These are phyloP conservation scores for Clarireedia paspali DNA, from an alignment of 2,329 filamentous ascomycete species.

Conservation along the genomic window DNA sequence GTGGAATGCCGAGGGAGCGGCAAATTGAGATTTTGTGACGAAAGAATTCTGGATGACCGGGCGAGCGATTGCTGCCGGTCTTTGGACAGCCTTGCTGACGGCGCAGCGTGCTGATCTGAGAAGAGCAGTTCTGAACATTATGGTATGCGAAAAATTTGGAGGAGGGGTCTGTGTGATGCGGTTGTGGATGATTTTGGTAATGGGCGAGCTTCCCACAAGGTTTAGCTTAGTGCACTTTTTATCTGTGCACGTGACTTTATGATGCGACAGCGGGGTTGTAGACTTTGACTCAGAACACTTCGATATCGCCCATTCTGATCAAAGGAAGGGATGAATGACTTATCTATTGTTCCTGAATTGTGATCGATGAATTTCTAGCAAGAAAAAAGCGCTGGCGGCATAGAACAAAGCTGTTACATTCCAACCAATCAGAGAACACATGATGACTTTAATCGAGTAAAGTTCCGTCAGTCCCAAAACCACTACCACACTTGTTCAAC, in stretches of 20 bases:
- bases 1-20: conserved; percentile 59
- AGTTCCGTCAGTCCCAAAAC: conserved; percentile 12
- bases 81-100: conserved; percentile 42
- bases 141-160: conserved; percentile 30
- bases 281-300: background rate
- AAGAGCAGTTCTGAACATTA: conserved; percentile 85
- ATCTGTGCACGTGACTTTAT: background rate
- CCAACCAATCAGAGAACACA: conserved; percentile 5
- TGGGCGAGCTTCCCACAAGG: conserved; percentile 5
- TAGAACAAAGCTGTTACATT: conserved; percentile 1
- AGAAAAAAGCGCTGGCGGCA: conserved; percentile 1
- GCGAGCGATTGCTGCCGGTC: conserved; percentile 47
- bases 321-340: background rate
- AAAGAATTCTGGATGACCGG: conserved; percentile 51
- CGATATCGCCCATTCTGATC: background rate
- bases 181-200: conserved; percentile 1
- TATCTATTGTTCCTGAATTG: background rate
- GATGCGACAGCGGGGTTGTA: background rate
- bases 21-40: conserved; percentile 54
- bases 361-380: background rate
- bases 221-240: conserved; percentile 14
- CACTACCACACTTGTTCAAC: conserved; percentile 16
- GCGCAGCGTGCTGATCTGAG: conserved; percentile 62
- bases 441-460: conserved; percentile 3
- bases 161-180: conserved; percentile 7